A percentile compares a stretch with the other conserved stretches of the same genome.
Evolutionary conservation across 2,329 filamentous ascomycete genomes (phyloP).

Genomic region (Colletotrichum abscissum): DNA sequence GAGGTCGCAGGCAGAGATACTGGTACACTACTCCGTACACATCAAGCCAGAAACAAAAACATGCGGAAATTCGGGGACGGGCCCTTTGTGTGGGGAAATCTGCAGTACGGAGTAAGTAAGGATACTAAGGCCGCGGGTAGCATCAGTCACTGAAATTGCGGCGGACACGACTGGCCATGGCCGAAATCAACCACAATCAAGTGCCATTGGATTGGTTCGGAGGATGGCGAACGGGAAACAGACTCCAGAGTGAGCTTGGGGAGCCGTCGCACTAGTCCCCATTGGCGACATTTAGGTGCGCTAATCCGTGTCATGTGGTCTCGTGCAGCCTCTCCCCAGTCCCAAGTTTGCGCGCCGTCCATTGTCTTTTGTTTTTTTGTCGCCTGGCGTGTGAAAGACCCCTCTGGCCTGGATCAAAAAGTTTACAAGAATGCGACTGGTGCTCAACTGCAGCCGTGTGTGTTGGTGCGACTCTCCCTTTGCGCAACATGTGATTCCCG

Average conservation of each 20-base stretch:
- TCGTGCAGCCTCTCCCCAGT: neutral
- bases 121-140: neutral
- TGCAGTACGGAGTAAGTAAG: neutral
- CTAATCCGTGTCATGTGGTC: conserved; percentile 28
- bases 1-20: neutral
- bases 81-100: neutral
- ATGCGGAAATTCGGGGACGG: neutral
- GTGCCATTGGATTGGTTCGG: neutral
- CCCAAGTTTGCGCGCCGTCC: neutral
- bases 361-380: conserved; percentile 10
- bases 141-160: neutral
- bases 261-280: neutral
- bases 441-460: neutral
- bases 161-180: neutral
- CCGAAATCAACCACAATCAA: neutral
- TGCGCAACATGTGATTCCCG: conserved; percentile 30
- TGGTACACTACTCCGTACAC: too few relatives aligned
- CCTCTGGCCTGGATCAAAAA: neutral
- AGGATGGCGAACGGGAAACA: neutral
- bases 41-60: neutral
- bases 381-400: neutral
- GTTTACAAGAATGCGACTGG: neutral
- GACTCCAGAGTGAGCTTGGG: neutral
- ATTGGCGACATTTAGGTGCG: conserved; percentile 3
- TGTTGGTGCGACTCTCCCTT: conserved; percentile 1